Base-by-base conservation (phyloP, 164 flowering plant genomes). In the Brasenia schreberi region DNA sequence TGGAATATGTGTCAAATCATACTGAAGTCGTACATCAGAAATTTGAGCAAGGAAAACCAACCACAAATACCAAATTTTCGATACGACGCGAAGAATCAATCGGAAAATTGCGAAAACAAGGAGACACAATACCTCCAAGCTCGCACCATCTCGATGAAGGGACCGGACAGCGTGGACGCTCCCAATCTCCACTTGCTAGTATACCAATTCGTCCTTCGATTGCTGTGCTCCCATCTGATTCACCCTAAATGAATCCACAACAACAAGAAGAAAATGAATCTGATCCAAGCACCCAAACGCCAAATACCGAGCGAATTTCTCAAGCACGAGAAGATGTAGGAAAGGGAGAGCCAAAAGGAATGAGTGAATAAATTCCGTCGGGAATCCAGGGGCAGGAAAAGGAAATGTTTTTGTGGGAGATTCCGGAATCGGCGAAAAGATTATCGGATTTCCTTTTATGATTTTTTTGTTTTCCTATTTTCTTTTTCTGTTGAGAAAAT, bases 191-290 rank as follows among this genome's bases (percentile, higher is more conserved):
- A 84, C 92, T 60, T 83, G 84, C 75, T 84, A 85, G 70, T 75
- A 77, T 61, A 87, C 69, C 73, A 85, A 67, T 70, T 87, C 86
- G 18, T 84, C 88, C 71, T 84, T 87, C 52, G 89, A 85, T 72
- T 82, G 88, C 17, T 78, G 80, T 39, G 68, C 82, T 59, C 92
- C 92, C 92, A 87, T 87, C 53, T 12, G 53, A 45, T 45, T 12
- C 53, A 7, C 53, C 53, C 53, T 1, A 12, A 45, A 7, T 5
- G 12, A 45, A 45, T 7, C 7, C 53, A 2, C 11, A 45, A 45
- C 11, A 45, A 45, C 11, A 45, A 45, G 5, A 45, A 45, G 11
- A 45, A 7, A 7, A 45, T 7, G 53, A 7, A 45, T 7, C 53
- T 12, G 5, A 12, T 45, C 5, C 12, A 7, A 45, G 12, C 53